Percentiles rank a stretch among this genome's conserved stretches.
phyloP scores from a whole-genome alignment of 2,329 filamentous ascomycete genomes.

The Colletotrichum tropicale region DNA sequence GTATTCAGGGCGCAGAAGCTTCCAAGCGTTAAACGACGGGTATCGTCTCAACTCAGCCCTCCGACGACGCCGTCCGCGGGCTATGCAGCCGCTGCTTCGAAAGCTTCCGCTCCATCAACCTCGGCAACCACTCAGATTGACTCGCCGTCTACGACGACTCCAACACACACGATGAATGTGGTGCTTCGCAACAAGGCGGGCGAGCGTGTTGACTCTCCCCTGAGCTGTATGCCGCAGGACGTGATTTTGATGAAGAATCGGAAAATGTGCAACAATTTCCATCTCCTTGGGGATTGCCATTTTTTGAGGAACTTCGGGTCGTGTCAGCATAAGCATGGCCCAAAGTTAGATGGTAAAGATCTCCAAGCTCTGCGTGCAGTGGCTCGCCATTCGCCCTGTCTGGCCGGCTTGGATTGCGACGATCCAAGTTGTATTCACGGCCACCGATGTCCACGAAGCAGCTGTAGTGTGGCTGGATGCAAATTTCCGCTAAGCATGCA shows the following conservation, averaged over 20 bases:
- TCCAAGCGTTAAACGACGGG: conserved; percentile 21
- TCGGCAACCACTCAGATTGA: background rate
- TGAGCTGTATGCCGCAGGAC: conserved; percentile 23
- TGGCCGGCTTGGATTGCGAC: conserved; percentile 28
- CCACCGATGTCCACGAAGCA: conserved; percentile 23
- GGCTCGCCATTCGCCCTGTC: conserved; percentile 32
- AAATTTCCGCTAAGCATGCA: background rate
- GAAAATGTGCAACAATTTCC: conserved; percentile 37
- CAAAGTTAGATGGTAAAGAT: conserved; percentile 23
- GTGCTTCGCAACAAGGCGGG: conserved; percentile 27
- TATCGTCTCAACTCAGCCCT: conserved; percentile 22
- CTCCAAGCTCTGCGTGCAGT: conserved; percentile 31
- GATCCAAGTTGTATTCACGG: conserved; percentile 24
- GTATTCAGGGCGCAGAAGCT: conserved; percentile 30
- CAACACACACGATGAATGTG: rapidly evolving
- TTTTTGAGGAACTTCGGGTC: background rate
- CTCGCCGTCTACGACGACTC: background rate
- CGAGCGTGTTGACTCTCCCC: conserved; percentile 30
- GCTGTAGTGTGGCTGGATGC: background rate
- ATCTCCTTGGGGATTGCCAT: conserved; percentile 29
- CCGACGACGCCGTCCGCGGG: conserved; percentile 22
- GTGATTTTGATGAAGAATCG: conserved; percentile 27
- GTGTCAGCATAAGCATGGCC: conserved; percentile 32
- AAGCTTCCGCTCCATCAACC: background rate
- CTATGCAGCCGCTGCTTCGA: conserved; percentile 21